These are phyloP conservation scores for Gentiana macrophylla DNA, from an alignment of 257 asterid species.

Conservation along the genomic window DNA sequence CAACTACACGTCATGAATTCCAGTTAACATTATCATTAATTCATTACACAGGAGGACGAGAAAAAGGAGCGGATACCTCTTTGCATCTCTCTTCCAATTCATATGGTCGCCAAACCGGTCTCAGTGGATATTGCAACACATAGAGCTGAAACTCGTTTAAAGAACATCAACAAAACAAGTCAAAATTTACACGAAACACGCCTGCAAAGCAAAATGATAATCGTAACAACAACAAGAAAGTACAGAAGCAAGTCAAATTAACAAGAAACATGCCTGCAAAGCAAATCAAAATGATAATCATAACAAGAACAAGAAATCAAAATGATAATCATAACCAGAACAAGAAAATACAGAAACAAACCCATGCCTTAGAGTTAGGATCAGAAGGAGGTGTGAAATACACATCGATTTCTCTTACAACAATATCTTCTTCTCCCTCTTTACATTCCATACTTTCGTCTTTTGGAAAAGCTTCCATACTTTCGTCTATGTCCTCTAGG, in stretches of 20 bases:
- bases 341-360: background rate
- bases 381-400: constrained; percentile 43
- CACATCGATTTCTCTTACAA: constrained; percentile 74
- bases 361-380: constrained; percentile 33
- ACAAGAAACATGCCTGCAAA: too few species aligned
- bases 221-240: too few species aligned
- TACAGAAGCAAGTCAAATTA: too few species aligned
- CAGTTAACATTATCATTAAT: too few species aligned
- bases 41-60: too few species aligned
- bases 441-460: constrained; percentile 19
- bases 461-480: constrained; percentile 9
- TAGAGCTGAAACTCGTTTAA: constrained; percentile 31
- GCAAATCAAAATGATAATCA: too few species aligned
- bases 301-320: background rate
- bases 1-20: too few species aligned
- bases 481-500: constrained; percentile 36
- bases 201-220: too few species aligned
- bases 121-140: constrained; percentile 64
- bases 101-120: constrained; percentile 84
- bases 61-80: constrained; percentile 39
- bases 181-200: background rate
- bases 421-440: constrained; percentile 30
- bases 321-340: background rate
- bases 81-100: constrained; percentile 58
- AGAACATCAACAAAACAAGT: background rate